Base-by-base conservation (phyloP, 2,329 filamentous ascomycete genomes). In the Dactylonectria macrodidyma region DNA sequence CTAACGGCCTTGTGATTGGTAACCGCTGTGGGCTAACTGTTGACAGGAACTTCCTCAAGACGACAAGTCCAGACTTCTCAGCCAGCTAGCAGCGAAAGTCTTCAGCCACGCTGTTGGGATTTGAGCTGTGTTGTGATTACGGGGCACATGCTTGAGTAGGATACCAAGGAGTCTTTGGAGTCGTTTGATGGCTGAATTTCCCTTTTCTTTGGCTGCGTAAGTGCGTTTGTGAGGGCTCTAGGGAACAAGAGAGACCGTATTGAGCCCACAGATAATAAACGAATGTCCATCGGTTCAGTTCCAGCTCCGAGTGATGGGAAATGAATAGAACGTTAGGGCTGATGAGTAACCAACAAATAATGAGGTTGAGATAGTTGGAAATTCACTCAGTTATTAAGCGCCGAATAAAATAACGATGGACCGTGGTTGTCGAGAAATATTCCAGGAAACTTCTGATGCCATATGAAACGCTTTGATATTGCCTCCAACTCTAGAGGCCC, bases 21-120 rank as follows among this genome's bases (percentile, higher is more conserved):
- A 14, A 4, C 3, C 12, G 48, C 2, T 5, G 14, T 6, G 19
- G 12, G 57, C 67, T 72, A 46, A 71, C 64, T 70, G 51, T 65
- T 8, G 16, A 34, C 77, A 94, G 85, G 93, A 97, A 75, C 84
- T 99, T 77, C 95, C 95, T 58, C 92, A 94, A 81, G 87, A 87
- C 58, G 95, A 97, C 77, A 92, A 94, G 77, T 91, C 94, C 62
- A 91, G 90, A 80, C 81, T 99, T 76, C 85, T 98, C 68, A 92
- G 91, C 78, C 93, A 97, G 81, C 82, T 98, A 77, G 95, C 95
- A 1, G 90, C 91, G 34, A 95, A 93, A 81, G 92, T 98, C 1
- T 95, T 98, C 78, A 93, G 92, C 70, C 92, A 94, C 79, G 92
- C 91, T 22, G 91, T 93, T 41, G 90, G 91, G 7, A 80, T 86